Base-by-base conservation (phyloP, 1,284 basidiomycete species). In the Stereum hirsutum region DNA sequence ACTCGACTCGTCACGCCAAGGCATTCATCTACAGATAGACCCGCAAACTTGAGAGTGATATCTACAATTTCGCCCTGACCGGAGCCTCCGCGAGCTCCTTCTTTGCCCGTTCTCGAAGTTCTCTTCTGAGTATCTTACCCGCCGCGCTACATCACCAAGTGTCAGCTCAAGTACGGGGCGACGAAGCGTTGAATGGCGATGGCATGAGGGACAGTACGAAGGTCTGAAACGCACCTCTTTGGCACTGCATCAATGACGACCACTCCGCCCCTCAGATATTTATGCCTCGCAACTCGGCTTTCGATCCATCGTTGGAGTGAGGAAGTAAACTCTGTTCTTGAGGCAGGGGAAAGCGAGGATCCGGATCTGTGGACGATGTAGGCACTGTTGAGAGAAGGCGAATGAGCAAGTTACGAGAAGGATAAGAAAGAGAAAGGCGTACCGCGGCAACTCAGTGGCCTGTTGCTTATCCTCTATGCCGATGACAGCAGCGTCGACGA, bases 401-500 rank as follows among this genome's bases (percentile, higher is more conserved):
- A 35, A 24, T 2, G 8, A 6, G 10, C 21, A 39, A 14, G 15
- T 17, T 21, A 37, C 23, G 35, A 6, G 20, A 41, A 12, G 15
- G 28, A 19, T 23, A 15, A 31, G 36, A 6, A n/a, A 17, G 11
- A 25, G 12, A 11, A 32, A 3, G 6, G 48, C 54, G 40, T 26
- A 78, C 80, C 82, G 74, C 8, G 89, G 89, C 11, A 90, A 67
- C 56, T 92, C 88, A 2, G 87, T 88, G 1, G 76, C 82, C 52
- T 85, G 70, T 40, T 68, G 67, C 2, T 64, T 62, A 46, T 70
- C 72, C 2, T 80, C 65, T 1, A 89, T 62, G 2, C 85, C 83
- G 42, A 90, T 80, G 4, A 91, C 84, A 6, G 78, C 87, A 0
- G 71, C 70, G 52, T 91, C 87, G 3, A 75, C 76, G 20, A 89